phyloP scores from a whole-genome alignment of 768 basidiomycete genomes.

The Mycena polygramma region DNA sequence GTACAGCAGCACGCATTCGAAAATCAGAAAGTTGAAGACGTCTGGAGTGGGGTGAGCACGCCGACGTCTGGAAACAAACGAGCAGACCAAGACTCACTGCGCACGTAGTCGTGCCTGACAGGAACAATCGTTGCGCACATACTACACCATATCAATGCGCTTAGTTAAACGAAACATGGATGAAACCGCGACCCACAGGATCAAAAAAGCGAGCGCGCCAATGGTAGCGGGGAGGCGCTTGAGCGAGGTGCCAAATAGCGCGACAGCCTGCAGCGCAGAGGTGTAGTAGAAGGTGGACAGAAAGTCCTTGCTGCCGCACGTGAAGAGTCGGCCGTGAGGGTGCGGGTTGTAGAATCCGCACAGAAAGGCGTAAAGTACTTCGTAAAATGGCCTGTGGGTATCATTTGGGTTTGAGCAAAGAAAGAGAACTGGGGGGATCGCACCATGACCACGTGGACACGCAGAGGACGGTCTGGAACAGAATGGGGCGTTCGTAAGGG shows the following conservation, averaged over 20 bases:
- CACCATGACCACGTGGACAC: slow-evolving; percentile 66
- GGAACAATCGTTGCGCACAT: slow-evolving; percentile 32
- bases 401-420: neutral
- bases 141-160: slow-evolving; percentile 3
- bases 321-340: slow-evolving; percentile 55
- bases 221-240: slow-evolving; percentile 58
- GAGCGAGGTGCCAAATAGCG: slow-evolving; percentile 42
- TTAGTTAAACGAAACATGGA: no score
- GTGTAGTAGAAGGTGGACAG: slow-evolving; percentile 53
- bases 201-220: slow-evolving; percentile 53
- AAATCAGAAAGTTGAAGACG: slow-evolving; percentile 63
- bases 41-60: slow-evolving; percentile 41
- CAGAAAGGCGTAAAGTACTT: slow-evolving; percentile 47
- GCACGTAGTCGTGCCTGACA: neutral
- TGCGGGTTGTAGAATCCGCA: slow-evolving; percentile 41
- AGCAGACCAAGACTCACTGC: neutral
- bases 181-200: slow-evolving; percentile 44
- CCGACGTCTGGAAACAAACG: neutral
- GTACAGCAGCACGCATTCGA: slow-evolving; percentile 71
- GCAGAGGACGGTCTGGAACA: slow-evolving; percentile 63
- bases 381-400: slow-evolving; percentile 42
- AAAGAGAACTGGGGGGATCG: slow-evolving; percentile 13
- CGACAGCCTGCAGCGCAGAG: slow-evolving; percentile 46
- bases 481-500: slow-evolving; percentile 57
- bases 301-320: slow-evolving; percentile 60